Evolutionary conservation across 805 yeast species (phyloP).

Genomic region (Starmerella floris): DNA sequence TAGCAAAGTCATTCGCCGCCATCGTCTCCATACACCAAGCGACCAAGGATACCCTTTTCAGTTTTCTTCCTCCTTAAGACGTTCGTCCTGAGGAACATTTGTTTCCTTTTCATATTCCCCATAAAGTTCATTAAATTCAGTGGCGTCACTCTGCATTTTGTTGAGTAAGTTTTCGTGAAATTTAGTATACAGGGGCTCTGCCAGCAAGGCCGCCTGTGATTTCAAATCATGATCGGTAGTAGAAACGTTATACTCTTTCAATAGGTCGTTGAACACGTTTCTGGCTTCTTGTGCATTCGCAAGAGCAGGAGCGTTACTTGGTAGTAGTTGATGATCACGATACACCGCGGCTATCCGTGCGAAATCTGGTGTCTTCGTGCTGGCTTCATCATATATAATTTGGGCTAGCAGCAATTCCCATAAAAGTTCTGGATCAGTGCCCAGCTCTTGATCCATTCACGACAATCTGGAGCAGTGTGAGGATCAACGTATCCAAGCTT

Average conservation of each 20-base stretch:
- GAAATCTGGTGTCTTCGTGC: conserved; percentile 18
- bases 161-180: conserved; percentile 20
- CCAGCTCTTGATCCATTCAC: too few relatives aligned
- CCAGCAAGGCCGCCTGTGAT: conserved; percentile 18
- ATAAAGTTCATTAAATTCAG: conserved; percentile 18
- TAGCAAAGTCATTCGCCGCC: too few relatives aligned
- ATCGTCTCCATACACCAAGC: too few relatives aligned
- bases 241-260: conserved; percentile 11
- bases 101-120: conserved; percentile 6
- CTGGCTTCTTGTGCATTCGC: conserved; percentile 16
- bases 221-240: background rate
- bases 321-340: conserved; percentile 24
- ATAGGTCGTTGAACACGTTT: conserved; percentile 18
- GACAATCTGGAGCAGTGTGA: too few relatives aligned
- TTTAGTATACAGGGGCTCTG: conserved; percentile 21
- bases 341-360: conserved; percentile 19
- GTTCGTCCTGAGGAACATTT: conserved; percentile 15
- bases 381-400: conserved; percentile 24
- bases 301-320: conserved; percentile 11
- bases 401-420: conserved; percentile 26
- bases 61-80: conserved; percentile 3
- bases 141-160: conserved; percentile 20
- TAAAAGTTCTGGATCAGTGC: conserved; percentile 17
- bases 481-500: too few relatives aligned
- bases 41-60: too few relatives aligned